phyloP scores from a whole-genome alignment of 2,329 filamentous ascomycete genomes.

The Botrytis sinoallii region DNA sequence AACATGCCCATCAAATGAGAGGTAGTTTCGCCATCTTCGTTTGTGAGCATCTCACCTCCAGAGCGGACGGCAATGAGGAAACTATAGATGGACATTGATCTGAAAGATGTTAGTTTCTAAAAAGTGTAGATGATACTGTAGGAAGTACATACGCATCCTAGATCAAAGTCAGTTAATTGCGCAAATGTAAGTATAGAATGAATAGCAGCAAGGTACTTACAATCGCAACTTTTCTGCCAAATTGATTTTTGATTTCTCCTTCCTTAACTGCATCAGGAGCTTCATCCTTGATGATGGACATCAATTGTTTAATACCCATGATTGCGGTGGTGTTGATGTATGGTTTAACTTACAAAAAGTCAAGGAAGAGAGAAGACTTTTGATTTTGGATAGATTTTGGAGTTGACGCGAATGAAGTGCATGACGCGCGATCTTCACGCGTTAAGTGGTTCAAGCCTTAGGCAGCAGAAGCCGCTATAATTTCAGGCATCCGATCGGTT shows the following conservation, averaged over 20 bases:
- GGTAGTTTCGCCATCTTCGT: conserved; percentile 91
- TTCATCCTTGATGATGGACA: conserved; percentile 82
- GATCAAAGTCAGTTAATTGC: conserved; percentile 23
- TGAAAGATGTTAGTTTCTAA: conserved; percentile 39
- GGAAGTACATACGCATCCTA: conserved; percentile 54
- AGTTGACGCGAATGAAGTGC: conserved; percentile 19
- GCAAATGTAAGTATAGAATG: background rate
- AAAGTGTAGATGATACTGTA: background rate
- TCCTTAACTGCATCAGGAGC: conserved; percentile 94
- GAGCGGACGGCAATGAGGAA: conserved; percentile 97
- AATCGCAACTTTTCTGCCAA: conserved; percentile 96
- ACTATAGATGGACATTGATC: conserved; percentile 98
- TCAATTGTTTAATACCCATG: conserved; percentile 71
- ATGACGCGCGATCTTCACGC: conserved; percentile 19
- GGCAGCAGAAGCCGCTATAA: background rate
- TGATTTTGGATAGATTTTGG: conserved; percentile 7
- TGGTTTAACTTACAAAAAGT: conserved; percentile 8
- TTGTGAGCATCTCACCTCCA: conserved; percentile 93
- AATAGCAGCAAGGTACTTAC: conserved; percentile 51
- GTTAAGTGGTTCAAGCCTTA: conserved; percentile 21
- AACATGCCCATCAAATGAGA: conserved; percentile 99
- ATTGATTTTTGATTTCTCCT: conserved; percentile 98
- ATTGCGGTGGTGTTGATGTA: conserved; percentile 30
- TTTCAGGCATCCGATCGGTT: background rate
- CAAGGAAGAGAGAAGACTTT: conserved; percentile 11